phyloP scores from a whole-genome alignment of 2,329 filamentous ascomycete species.

The Lanzia echinophila region DNA sequence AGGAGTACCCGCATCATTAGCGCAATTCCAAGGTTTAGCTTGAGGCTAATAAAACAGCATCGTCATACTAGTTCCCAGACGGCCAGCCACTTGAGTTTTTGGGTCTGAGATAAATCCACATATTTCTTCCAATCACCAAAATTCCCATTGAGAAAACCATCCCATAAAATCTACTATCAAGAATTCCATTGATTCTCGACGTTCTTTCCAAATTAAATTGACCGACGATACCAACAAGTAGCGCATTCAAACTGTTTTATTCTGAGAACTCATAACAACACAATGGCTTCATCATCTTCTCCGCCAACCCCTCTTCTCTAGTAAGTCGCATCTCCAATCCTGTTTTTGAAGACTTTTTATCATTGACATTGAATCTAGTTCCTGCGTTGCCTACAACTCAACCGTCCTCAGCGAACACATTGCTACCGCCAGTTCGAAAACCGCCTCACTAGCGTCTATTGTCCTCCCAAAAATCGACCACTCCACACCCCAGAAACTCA shows the following conservation, averaged over 20 bases:
- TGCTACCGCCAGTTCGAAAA: conserved; percentile 72
- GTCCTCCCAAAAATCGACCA: conserved; percentile 95
- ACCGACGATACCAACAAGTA: not conserved
- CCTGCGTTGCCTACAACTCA: conserved; percentile 87
- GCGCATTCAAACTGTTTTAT: not conserved
- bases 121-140: too few species aligned
- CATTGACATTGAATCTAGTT: conserved; percentile 42
- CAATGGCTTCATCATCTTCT: conserved; percentile 66
- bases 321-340: conserved; percentile 39
- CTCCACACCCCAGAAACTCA: conserved; percentile 73
- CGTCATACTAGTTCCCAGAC: too few species aligned
- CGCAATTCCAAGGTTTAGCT: too few species aligned
- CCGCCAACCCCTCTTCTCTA: conserved; percentile 65
- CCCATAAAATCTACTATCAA: too few species aligned
- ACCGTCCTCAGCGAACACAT: conserved; percentile 94
- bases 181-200: too few species aligned
- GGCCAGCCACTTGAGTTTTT: too few species aligned
- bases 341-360: not conserved
- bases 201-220: not conserved
- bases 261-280: conserved; percentile 13
- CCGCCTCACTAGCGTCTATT: conserved; percentile 81
- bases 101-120: too few species aligned
- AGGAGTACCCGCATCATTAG: too few species aligned
- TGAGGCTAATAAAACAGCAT: too few species aligned
- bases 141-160: too few species aligned